These are phyloP conservation scores for Leishmania arabica DNA, from an alignment of 208 protist species.

Conservation along the genomic window DNA sequence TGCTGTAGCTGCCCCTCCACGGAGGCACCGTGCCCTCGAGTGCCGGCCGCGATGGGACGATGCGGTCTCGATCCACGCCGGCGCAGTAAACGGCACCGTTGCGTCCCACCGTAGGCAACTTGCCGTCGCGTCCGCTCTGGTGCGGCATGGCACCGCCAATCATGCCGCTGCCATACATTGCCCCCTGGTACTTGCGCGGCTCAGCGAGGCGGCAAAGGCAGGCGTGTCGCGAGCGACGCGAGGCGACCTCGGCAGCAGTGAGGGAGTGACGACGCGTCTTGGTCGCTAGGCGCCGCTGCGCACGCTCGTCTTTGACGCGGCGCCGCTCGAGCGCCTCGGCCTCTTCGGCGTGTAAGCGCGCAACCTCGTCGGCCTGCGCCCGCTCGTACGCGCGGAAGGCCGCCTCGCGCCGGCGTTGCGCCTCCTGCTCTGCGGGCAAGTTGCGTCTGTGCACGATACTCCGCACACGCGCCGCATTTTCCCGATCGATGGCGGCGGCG, in stretches of 20 bases:
- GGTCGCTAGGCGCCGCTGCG: slow-evolving; percentile 13
- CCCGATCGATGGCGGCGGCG: slow-evolving; percentile 53
- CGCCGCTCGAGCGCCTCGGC: slow-evolving; percentile 31
- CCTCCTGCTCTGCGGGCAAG: slow-evolving; percentile 23
- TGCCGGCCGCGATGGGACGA: slow-evolving; percentile 54
- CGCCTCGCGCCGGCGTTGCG: slow-evolving; percentile 31
- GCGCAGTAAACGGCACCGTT: slow-evolving; percentile 58
- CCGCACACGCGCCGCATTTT: slow-evolving; percentile 60
- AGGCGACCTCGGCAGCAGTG: slow-evolving; percentile 19
- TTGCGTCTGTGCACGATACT: slow-evolving; percentile 39
- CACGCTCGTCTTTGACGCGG: slow-evolving; percentile 29
- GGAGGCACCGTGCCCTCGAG: slow-evolving; percentile 39
- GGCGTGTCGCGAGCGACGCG: slow-evolving; percentile 20
- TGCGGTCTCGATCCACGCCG: slow-evolving; percentile 83
- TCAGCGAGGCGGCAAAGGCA: slow-evolving; percentile 52
- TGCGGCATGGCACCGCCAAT: slow-evolving; percentile 55
- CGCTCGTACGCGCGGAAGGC: slow-evolving; percentile 34
- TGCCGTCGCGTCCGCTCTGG: slow-evolving; percentile 33
- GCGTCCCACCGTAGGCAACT: slow-evolving; percentile 50
- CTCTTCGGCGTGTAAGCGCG: slow-evolving; percentile 19
- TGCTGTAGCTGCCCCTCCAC: slow-evolving; percentile 73
- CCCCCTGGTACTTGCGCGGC: slow-evolving; percentile 35
- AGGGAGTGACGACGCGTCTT: slow-evolving; percentile 6
- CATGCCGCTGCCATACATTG: slow-evolving; percentile 31
- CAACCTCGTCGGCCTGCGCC: slow-evolving; percentile 27